A percentile compares a stretch with the other conserved stretches of the same genome.
Conservation (phyloP, 352 stramenopile species). For the Globisporangium iwayamae region DNA sequence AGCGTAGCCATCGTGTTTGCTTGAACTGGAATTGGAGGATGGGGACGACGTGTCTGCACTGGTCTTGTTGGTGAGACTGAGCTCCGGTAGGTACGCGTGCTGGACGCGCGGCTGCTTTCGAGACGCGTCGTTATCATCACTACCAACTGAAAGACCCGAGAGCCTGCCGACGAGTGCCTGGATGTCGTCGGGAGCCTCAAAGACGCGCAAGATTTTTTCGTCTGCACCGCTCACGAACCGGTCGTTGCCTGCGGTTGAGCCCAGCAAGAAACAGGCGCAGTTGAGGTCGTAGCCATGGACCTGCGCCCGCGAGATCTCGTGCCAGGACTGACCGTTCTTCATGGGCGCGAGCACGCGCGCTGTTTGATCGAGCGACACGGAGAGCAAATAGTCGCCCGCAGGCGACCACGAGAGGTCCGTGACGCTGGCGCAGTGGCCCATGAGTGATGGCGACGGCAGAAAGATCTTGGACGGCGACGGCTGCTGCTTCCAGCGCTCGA, state of each 20-base stretch:
- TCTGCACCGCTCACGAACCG: slow-evolving; percentile 75
- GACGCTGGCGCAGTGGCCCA: slow-evolving; percentile 49
- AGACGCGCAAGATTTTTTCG: slow-evolving; percentile 81
- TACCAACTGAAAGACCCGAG: slow-evolving; percentile 1
- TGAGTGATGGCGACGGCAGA: slow-evolving; percentile 43
- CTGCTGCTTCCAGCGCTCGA: slow-evolving; percentile 68
- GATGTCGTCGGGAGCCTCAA: slow-evolving; percentile 57
- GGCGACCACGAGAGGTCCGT: slow-evolving; percentile 70
- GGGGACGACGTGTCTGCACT: slow-evolving; percentile 10
- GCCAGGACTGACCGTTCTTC: slow-evolving; percentile 22
- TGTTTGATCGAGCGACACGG: slow-evolving; percentile 74
- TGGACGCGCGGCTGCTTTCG: slow-evolving; percentile 20
- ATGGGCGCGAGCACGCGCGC: slow-evolving; percentile 47
- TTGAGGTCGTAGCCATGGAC: slow-evolving; percentile 84
- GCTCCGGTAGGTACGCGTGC: slow-evolving; percentile 67
- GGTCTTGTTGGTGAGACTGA: slow-evolving; percentile 77
- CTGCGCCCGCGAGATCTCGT: slow-evolving; percentile 73
- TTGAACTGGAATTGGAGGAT: background rate
- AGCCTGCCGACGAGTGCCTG: slow-evolving; percentile 28
- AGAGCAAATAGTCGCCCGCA: slow-evolving; percentile 57
- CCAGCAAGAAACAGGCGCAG: slow-evolving; percentile 52
- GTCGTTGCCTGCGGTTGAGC: slow-evolving; percentile 20
- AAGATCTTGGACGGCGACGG: slow-evolving; percentile 46
- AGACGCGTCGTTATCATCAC: background rate
- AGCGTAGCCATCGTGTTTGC: slow-evolving; percentile 22